Percentiles rank a stretch among this genome's conserved stretches.
These are phyloP conservation scores for Magnusiomyces fungicola DNA, from an alignment of 1,139 yeast species.

Conservation along the genomic window DNA sequence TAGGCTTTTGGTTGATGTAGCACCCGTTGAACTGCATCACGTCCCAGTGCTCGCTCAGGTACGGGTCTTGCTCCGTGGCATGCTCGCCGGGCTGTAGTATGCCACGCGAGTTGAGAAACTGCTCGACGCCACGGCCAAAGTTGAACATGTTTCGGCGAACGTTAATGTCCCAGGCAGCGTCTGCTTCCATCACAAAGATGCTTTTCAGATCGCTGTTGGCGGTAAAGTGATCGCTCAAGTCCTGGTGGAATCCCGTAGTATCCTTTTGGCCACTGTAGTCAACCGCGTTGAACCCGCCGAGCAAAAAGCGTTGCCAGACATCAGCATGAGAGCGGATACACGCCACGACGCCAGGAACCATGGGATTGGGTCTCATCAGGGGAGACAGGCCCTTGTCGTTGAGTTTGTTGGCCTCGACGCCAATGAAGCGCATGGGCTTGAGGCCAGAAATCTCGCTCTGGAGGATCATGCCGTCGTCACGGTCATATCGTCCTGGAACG, in stretches of 20 bases:
- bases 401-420: slow-evolving; percentile 11
- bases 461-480: slow-evolving; percentile 16
- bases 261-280: not conserved
- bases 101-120: not conserved
- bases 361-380: slow-evolving; percentile 4
- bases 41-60: slow-evolving; percentile 13
- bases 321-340: slow-evolving; percentile 9
- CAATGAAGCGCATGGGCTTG: slow-evolving; percentile 10
- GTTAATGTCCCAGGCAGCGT: slow-evolving; percentile 18
- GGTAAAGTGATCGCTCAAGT: not conserved
- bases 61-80: slow-evolving; percentile 12
- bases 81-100: not conserved
- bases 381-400: slow-evolving; percentile 16
- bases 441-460: slow-evolving; percentile 16
- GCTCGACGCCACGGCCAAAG: slow-evolving; percentile 14
- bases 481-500: slow-evolving; percentile 15
- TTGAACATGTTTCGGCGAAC: slow-evolving; percentile 12
- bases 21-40: slow-evolving; percentile 14
- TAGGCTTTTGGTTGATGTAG: not conserved
- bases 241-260: not conserved
- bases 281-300: not conserved
- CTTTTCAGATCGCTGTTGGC: not conserved
- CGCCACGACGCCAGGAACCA: slow-evolving; percentile 4
- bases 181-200: slow-evolving; percentile 16
- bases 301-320: slow-evolving; percentile 7